Evolutionary conservation across 306 rosid genomes (phyloP).

Genomic region (Pyrus pyrifolia): DNA sequence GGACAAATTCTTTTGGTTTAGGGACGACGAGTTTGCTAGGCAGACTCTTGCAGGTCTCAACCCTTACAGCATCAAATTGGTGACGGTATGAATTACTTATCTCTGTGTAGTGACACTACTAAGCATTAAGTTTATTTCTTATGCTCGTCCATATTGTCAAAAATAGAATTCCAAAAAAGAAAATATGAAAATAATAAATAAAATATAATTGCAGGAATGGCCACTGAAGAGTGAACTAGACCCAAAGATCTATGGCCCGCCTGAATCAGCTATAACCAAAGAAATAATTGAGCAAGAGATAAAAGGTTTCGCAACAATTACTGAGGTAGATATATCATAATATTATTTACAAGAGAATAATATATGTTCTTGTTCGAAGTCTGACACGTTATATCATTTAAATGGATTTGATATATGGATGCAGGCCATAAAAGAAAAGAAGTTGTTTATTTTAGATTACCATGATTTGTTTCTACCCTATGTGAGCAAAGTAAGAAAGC

Average conservation of each 20-base stretch:
- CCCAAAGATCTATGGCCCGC: conserved; percentile 57
- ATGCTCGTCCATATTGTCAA: not conserved
- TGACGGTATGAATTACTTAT: conserved; percentile 41
- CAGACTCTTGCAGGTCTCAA: conserved; percentile 90
- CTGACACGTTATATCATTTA: not conserved
- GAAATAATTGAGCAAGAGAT: conserved; percentile 54
- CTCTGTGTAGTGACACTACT: not conserved
- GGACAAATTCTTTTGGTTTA: conserved; percentile 85
- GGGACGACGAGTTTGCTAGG: conserved; percentile 73
- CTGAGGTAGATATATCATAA: conserved; percentile 40
- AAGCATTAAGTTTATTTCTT: not conserved
- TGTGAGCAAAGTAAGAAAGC: conserved; percentile 49
- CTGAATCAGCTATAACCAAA: conserved; percentile 57
- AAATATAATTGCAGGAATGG: conserved; percentile 55
- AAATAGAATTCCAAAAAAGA: not conserved
- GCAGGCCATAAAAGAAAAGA: conserved; percentile 64
- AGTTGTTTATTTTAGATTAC: conserved; percentile 67
- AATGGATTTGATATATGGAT: not conserved
- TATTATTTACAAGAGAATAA: not conserved
- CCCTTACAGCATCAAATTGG: conserved; percentile 56
- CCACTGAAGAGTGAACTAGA: conserved; percentile 75
- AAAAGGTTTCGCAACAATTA: conserved; percentile 29
- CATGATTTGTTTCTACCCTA: conserved; percentile 63
- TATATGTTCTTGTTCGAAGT: not conserved
- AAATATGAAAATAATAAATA: too few relatives aligned